Evolutionary conservation across 176 grass and related monocot species (phyloP), one percentile per base, ranked within the genome.

Genomic region (Secale cereale): DNA sequence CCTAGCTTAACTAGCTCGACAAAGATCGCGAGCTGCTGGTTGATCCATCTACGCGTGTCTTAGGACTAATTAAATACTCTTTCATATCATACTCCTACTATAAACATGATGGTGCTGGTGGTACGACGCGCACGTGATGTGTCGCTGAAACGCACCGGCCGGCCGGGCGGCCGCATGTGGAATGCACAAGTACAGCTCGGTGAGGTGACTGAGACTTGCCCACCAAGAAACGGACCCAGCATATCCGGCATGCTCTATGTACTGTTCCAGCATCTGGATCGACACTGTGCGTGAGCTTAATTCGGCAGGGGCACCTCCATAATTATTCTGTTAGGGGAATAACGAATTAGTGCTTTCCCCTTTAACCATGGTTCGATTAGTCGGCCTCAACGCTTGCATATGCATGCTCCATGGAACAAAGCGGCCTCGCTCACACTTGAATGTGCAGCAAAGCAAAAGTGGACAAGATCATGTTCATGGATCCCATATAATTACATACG

Each of bases 41-140:
- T 33, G 17, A 68, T 32, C 30, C 5, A 11, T 35, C 13, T 8
- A 22, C 0, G 65, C 31, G 66, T 67, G 16, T 67, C 64, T 67
- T 67, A 67, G 17, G 16, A 4, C 32, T 36, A 11, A 69, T 22
- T 22, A 56, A 56, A 56, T 56, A 22, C 2, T 15, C 19, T 11
- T 13, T 43, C 10, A 43, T 43, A 20, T 56, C 52, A 33, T 2
- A 8, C n/a, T n/a, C n/a, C n/a, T n/a, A n/a, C n/a, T 33, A 20
- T 20, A 33, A 68, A 10, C 65, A 22, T 68, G 31, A 17, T 33
- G 50, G 50, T 10, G 46, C 12, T 48, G 45, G 45, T 6, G 46
- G 50, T 54, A 54, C 50, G 6, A 8, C 50, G 50, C 52, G 57
- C 59, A 79, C n/a, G 65, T 82, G 65, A 70, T 71, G 80, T 82